Evolutionary conservation across 2,329 filamentous ascomycete species (phyloP), one percentile per base, ranked within the genome.

Genomic region (Calonectria hawksworthii): DNA sequence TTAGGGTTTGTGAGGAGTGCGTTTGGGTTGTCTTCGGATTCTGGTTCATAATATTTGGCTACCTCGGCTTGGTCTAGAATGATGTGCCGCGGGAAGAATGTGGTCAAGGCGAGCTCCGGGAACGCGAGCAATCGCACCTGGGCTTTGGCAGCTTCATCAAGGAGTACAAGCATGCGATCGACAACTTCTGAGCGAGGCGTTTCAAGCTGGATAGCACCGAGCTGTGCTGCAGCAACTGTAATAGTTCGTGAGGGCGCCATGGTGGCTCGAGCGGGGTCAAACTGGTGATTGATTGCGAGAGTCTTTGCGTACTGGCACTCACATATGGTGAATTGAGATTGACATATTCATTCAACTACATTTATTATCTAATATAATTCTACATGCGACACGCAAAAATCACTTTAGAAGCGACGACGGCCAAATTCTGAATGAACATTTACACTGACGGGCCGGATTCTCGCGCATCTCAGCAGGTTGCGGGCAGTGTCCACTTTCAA

Each of bases 51-150:
- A 28, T 66, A 66, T 50, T 64, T 50, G 11, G 23, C 34, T 18
- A 28, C 36, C 21, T 66, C 61, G 21, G 28, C 36, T 21, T 32
- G 41, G 36, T 54, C 59, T 30, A 47, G n/a, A 30, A 71, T 52
- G n/a, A 56, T 61, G 50, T 71, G 61, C 0, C 68, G 59, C 16
- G 68, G 68, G 47, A 71, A 71, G 68, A 71, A 71, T 2, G 68
- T 71, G n/a, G 68, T 65, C 41, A 71, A 50, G 14, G 68, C 32
- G 23, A 61, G 61, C 34, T 71, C 68, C 3, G 68, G 68, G 41
- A 65, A 71, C 2, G 56, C 68, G 8, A 71, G 34, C 6, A 71
- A 32, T 7, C 64, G 59, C 11, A 61, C 68, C 9, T 50, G 41
- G 16, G 30, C 23, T 5, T 44, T 16, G 8, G 68, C 59, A 34